phyloP scores from a whole-genome alignment of 352 stramenopile genomes.

The Phytopythium montanum region DNA sequence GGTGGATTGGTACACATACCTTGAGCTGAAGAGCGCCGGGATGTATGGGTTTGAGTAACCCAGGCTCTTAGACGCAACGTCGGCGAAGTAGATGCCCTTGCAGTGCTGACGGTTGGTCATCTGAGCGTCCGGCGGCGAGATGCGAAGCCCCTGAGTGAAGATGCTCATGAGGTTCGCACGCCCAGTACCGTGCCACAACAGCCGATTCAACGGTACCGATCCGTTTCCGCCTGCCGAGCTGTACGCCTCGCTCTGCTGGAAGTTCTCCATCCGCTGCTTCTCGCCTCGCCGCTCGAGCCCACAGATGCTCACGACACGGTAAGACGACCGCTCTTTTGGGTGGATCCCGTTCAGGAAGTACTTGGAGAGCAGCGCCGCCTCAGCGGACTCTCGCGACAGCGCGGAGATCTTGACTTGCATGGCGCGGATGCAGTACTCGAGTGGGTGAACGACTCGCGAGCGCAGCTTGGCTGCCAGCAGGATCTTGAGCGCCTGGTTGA shows the following conservation, averaged over 20 bases:
- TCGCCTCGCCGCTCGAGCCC: slow-evolving; percentile 55
- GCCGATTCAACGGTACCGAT: slow-evolving; percentile 30
- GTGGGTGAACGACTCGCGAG: slow-evolving; percentile 23
- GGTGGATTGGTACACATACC: too few species aligned
- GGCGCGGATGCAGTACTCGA: slow-evolving; percentile 75
- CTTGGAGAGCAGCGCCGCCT: slow-evolving; percentile 41
- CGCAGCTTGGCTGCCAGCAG: slow-evolving; percentile 50
- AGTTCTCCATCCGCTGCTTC: slow-evolving; percentile 32
- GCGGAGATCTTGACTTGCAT: slow-evolving; percentile 59
- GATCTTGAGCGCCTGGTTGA: slow-evolving; percentile 73
- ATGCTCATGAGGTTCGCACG: slow-evolving; percentile 85
- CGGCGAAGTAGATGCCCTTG: slow-evolving; percentile 86
- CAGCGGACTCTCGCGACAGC: slow-evolving; percentile 19
- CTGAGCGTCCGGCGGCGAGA: slow-evolving; percentile 78
- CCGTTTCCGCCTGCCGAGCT: slow-evolving; percentile 14
- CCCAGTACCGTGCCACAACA: slow-evolving; percentile 85
- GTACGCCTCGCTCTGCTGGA: background rate
- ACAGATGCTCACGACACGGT: slow-evolving; percentile 64
- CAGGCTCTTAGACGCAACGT: slow-evolving; percentile 66
- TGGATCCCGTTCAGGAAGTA: slow-evolving; percentile 63
- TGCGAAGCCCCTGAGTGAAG: slow-evolving; percentile 75
- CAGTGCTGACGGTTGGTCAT: slow-evolving; percentile 73
- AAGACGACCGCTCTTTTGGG: slow-evolving; percentile 16
- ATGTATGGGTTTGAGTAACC: slow-evolving; percentile 64
- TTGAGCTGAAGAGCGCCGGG: slow-evolving; percentile 1